Conservation (phyloP, 768 basidiomycete genomes). For the Coprinellus micaceus region DNA sequence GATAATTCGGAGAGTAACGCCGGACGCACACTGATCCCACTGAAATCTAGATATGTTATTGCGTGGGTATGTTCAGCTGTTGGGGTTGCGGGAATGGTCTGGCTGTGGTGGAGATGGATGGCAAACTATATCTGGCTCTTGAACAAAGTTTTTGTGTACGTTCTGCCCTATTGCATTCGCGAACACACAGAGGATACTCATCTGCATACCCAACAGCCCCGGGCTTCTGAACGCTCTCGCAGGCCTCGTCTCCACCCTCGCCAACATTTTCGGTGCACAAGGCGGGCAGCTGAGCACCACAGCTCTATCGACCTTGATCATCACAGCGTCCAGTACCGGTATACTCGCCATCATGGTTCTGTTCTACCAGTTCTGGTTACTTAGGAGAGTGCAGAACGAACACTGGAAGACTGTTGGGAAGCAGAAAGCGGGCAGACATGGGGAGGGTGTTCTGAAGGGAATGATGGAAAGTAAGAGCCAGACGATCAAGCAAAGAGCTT, state of each 20-base stretch:
- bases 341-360: conserved; percentile 39
- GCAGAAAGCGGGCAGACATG: conserved; percentile 40
- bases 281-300: conserved; percentile 40
- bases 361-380: conserved; percentile 44
- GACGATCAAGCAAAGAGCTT: not conserved
- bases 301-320: conserved; percentile 44
- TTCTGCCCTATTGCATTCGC: not conserved
- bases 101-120: conserved; percentile 59
- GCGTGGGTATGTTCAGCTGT: conserved; percentile 55
- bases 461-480: conserved; percentile 14
- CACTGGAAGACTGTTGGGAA: conserved; percentile 40
- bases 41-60: conserved; percentile 47
- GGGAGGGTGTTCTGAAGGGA: conserved; percentile 35
- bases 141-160: conserved; percentile 56
- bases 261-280: conserved; percentile 49
- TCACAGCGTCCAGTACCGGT: conserved; percentile 36
- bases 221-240: conserved; percentile 55
- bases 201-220: conserved; percentile 33
- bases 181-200: not conserved
- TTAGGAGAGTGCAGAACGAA: conserved; percentile 39
- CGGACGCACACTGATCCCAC: not conserved
- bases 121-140: conserved; percentile 56
- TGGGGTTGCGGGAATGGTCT: conserved; percentile 51
- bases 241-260: conserved; percentile 52
- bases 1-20: not conserved